phyloP scores from a whole-genome alignment of 164 flowering plant species.

The Macadamia tetraphylla region DNA sequence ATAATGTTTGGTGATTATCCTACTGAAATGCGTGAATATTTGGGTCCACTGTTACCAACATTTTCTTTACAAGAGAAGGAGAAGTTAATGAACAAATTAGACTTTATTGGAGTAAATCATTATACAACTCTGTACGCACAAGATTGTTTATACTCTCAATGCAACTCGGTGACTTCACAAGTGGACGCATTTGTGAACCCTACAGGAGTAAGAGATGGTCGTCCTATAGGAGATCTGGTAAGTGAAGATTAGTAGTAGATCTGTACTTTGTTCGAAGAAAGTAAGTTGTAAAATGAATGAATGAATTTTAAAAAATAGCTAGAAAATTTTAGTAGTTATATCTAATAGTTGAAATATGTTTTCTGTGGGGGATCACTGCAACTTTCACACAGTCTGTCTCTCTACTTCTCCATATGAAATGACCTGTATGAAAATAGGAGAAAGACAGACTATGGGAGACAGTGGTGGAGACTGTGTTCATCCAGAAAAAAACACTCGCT shows the following conservation, averaged over 20 bases:
- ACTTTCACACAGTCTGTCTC: no score
- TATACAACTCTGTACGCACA: conserved; percentile 7
- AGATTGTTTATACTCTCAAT: conserved; percentile 17
- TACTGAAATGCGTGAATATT: conserved; percentile 25
- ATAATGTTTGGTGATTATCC: conserved; percentile 37
- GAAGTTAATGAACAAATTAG: conserved; percentile 22
- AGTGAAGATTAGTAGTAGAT: not conserved
- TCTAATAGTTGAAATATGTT: no score
- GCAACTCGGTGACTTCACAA: not conserved
- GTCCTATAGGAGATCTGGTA: conserved; percentile 16
- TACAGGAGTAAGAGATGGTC: conserved; percentile 12
- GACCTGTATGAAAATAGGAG: no score
- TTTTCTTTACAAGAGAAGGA: conserved; percentile 21
- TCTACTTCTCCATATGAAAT: no score
- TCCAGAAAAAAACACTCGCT: no score
- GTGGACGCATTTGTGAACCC: not conserved
- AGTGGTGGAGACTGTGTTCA: no score
- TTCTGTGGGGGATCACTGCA: no score
- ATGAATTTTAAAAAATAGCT: no score
- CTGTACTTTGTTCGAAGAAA: no score
- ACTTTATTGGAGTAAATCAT: conserved; percentile 30
- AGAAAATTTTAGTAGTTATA: no score
- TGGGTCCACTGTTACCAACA: conserved; percentile 20
- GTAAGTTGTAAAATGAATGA: no score
- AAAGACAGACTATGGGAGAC: no score